Evolutionary conservation across 129 eudicot species (phyloP).

Genomic region (Scalesia atractyloides): DNA sequence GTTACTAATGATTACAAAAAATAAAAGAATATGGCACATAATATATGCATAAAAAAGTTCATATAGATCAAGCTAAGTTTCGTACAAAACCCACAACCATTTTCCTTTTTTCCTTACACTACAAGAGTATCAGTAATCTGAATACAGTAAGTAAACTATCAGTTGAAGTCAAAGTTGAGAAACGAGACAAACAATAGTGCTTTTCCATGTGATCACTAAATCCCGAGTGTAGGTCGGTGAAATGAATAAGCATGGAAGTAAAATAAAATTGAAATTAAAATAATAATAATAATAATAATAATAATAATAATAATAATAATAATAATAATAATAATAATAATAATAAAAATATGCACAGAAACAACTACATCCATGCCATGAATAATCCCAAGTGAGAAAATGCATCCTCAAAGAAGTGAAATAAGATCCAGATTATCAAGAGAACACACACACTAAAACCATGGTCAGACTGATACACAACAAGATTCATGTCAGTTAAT

Average conservation of each 20-base stretch:
- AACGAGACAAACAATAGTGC: not conserved
- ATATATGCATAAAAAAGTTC: slow-evolving; percentile 17
- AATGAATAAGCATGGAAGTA: slow-evolving; percentile 13
- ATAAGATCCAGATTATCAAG: slow-evolving; percentile 15
- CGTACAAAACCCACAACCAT: slow-evolving; percentile 21
- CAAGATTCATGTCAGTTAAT: not conserved
- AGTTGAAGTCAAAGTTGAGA: slow-evolving; percentile 12
- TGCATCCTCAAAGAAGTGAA: slow-evolving; percentile 19
- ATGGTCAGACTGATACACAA: not conserved
- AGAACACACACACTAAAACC: slow-evolving; percentile 8
- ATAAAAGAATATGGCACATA: not conserved
- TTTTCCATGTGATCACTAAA: slow-evolving; percentile 7
- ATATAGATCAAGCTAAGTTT: slow-evolving; percentile 23
- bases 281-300: no score
- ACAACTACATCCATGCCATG: slow-evolving; percentile 16
- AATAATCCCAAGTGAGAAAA: slow-evolving; percentile 17
- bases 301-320: no score
- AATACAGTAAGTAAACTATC: slow-evolving; percentile 1
- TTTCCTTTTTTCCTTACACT: not conserved
- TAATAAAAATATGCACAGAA: slow-evolving; percentile 1
- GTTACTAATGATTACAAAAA: slow-evolving; percentile 6
- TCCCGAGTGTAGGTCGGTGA: slow-evolving; percentile 8
- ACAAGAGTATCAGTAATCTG: not conserved
- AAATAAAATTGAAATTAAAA: not conserved
- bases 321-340: no score